These are phyloP conservation scores for Cubamyces lactineus DNA, from an alignment of 768 basidiomycete species.

Conservation along the genomic window DNA sequence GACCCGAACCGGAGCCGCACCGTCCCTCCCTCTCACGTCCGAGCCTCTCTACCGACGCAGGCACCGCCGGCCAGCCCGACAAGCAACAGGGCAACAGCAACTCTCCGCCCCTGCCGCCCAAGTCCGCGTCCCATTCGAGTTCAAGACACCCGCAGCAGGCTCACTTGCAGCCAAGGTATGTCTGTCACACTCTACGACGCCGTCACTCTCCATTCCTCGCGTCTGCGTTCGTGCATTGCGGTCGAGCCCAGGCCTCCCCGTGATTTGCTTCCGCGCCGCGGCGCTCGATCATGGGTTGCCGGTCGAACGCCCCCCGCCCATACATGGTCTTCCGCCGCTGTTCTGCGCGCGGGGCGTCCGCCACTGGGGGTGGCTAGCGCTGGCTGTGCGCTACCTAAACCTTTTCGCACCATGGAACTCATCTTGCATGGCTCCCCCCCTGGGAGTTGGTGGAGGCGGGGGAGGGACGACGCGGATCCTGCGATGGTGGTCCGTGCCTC, in stretches of 20 bases:
- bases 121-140: too few relatives aligned
- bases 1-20: background rate
- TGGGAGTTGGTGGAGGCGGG: too few relatives aligned
- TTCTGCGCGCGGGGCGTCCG: too few relatives aligned
- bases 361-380: too few relatives aligned
- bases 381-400: background rate
- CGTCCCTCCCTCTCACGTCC: background rate
- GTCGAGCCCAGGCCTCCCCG: background rate
- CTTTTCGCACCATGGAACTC: background rate
- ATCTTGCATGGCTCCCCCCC: too few relatives aligned
- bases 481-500: too few relatives aligned
- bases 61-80: background rate
- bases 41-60: background rate
- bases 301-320: background rate
- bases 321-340: slow-evolving; percentile 2
- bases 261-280: slow-evolving; percentile 6
- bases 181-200: background rate
- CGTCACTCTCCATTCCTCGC: slow-evolving; percentile 4
- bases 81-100: background rate
- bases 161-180: too few relatives aligned
- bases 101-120: too few relatives aligned
- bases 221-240: background rate
- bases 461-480: too few relatives aligned
- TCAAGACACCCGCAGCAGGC: too few relatives aligned
- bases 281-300: background rate